Base-by-base conservation (phyloP, 2,329 filamentous ascomycete species). In the Hymenoscyphus albidus region DNA sequence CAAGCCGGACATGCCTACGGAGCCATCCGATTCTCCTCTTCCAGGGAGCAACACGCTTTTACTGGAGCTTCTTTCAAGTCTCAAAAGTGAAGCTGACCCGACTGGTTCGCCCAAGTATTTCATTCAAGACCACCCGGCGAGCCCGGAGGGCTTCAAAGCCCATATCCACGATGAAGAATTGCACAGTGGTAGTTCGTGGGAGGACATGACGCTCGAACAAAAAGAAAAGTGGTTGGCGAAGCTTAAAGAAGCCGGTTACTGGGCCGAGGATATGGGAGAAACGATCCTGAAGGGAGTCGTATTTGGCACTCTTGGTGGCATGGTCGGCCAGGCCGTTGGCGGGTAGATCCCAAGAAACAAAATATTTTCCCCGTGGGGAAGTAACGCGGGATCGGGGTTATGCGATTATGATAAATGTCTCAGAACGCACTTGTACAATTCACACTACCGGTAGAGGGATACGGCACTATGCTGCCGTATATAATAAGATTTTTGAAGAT, bases 261-360 rank as follows among this genome's bases (percentile, higher is more conserved):
- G 74, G 74, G 72, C 68, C 4, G 74, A 74, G 61, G 74, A 68
- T 22, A 65, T 72, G 62, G 70, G 70, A 5, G 72, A 73, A 61
- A 67, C 70, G 14, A 64, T 76, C 18, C 68, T 76, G 10, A 75
- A 74, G 63, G 74, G 74, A 0, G 69, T 76, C 1, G 40, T 76
- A 7, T 76, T 76, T 72, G 70, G 73, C 22, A 73, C 75, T 63
- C 58, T 76, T 54, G 72, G 67, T 9, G 74, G 69, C 2, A 67
- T 68, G 10, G 70, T 76, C 2, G 74, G 72, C 9, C 61, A 65
- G 9, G 71, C 69, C 64, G 72, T 71, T 63, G 67, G 63, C 51
- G 69, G 68, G 7, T 62, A 57, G 27, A 48, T 56, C 9, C 22
- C 3, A 6, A 27, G 18, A 27, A n/a, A 10, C 18, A 7, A 13